Conservation (phyloP, 345 rosid species). For the Triadica sebifera region DNA sequence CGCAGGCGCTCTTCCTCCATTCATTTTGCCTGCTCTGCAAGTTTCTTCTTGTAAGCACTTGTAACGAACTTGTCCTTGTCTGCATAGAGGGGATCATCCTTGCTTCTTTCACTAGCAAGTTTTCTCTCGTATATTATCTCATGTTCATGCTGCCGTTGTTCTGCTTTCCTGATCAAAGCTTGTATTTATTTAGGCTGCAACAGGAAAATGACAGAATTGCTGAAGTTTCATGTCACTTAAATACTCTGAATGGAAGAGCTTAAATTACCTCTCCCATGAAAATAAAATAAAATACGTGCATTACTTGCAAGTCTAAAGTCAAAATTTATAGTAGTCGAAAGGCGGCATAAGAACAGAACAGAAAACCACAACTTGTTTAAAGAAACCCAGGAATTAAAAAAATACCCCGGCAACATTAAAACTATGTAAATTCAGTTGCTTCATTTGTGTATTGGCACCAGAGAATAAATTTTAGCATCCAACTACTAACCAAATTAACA, state of each 20-base stretch:
- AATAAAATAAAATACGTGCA: not conserved
- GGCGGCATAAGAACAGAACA: not conserved
- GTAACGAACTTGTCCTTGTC: conserved; percentile 86
- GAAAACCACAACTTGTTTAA: not conserved
- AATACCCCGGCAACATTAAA: not conserved
- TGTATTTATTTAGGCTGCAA: conserved; percentile 77
- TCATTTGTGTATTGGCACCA: too few species aligned
- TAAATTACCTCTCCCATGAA: not conserved
- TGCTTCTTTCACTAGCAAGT: conserved; percentile 80
- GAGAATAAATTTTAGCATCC: not conserved
- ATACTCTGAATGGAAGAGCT: not conserved
- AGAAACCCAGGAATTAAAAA: not conserved
- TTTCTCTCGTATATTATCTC: conserved; percentile 75
- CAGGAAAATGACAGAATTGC: not conserved
- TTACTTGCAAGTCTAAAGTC: not conserved
- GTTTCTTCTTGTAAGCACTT: conserved; percentile 74
- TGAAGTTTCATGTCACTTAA: not conserved
- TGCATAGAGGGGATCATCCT: conserved; percentile 79
- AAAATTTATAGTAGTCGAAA: not conserved
- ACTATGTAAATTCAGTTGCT: not conserved
- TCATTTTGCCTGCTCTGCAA: conserved; percentile 84
- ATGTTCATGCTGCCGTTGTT: conserved; percentile 63
- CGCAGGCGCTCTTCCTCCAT: conserved; percentile 67
- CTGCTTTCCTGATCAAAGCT: conserved; percentile 62
- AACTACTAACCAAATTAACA: not conserved